A percentile compares a stretch with the other conserved stretches of the same genome.
These are phyloP conservation scores for Termitomyces sp. DNA, from an alignment of 768 basidiomycete genomes.

Conservation along the genomic window DNA sequence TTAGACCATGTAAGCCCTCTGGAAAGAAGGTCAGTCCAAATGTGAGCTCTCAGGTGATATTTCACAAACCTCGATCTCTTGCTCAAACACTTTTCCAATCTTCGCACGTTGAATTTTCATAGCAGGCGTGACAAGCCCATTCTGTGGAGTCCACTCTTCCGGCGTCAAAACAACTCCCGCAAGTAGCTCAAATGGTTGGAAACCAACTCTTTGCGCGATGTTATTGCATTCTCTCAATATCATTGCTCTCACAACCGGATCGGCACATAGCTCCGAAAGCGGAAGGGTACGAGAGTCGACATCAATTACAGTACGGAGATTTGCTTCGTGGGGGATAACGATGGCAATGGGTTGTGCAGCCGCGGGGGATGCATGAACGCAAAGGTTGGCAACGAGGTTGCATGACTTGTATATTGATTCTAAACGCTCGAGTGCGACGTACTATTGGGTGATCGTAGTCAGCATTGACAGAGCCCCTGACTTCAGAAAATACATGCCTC, in stretches of 20 bases:
- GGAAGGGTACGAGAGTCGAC: neutral
- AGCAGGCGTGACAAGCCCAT: conserved; percentile 82
- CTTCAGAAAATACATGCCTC: conserved; percentile 8
- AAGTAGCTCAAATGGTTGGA: conserved; percentile 74
- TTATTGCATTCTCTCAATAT: conserved; percentile 72
- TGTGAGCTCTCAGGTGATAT: neutral
- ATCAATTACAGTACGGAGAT: conserved; percentile 39
- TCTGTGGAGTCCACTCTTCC: conserved; percentile 91
- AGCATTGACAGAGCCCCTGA: neutral
- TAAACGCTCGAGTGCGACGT: conserved; percentile 87
- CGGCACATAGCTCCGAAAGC: conserved; percentile 50
- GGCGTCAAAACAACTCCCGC: conserved; percentile 68
- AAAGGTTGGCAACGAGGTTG: conserved; percentile 70
- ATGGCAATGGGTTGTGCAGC: conserved; percentile 82
- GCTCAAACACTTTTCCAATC: conserved; percentile 58
- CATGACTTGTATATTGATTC: conserved; percentile 88
- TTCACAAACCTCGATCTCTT: conserved; percentile 54
- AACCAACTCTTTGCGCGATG: conserved; percentile 74
- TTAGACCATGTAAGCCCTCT: neutral
- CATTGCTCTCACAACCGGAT: conserved; percentile 44
- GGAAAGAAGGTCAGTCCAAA: neutral
- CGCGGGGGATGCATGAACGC: conserved; percentile 69
- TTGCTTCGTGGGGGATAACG: conserved; percentile 70
- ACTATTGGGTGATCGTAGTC: conserved; percentile 33
- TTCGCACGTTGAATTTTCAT: conserved; percentile 82